These are phyloP conservation scores for Thielaviopsis punctulata DNA, from an alignment of 2,329 filamentous ascomycete species.

Conservation along the genomic window DNA sequence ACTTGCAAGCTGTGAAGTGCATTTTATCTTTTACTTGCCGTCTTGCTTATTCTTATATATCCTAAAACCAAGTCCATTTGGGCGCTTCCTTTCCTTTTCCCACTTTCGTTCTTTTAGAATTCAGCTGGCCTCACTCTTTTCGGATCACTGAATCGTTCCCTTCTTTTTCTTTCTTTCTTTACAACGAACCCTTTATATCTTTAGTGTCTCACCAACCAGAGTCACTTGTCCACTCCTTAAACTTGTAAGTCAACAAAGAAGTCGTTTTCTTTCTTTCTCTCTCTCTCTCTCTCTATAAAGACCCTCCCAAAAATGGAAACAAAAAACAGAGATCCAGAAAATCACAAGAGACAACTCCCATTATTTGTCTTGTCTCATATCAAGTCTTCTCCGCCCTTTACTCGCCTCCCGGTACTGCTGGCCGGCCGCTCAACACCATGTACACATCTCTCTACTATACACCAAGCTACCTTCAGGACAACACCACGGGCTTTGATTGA, in stretches of 20 bases:
- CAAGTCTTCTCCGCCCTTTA: not conserved
- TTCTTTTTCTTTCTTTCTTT: slow-evolving; percentile 1
- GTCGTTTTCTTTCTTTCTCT: too few relatives aligned
- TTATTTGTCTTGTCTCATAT: not conserved
- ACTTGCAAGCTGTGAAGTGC: too few relatives aligned
- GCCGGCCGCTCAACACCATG: too few relatives aligned
- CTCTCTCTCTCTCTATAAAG: not conserved
- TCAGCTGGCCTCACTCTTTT: not conserved
- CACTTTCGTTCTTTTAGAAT: not conserved
- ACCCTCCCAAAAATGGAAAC: too few relatives aligned
- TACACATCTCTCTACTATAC: too few relatives aligned
- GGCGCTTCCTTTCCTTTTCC: not conserved
- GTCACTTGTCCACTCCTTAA: not conserved
- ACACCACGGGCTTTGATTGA: not conserved
- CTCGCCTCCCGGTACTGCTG: too few relatives aligned
- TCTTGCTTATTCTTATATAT: not conserved
- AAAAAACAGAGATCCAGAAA: too few relatives aligned
- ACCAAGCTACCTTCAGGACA: too few relatives aligned
- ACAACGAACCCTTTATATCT: not conserved
- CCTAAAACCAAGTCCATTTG: not conserved
- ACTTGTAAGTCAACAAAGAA: slow-evolving; percentile 4
- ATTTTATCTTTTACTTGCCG: not conserved
- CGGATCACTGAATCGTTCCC: not conserved
- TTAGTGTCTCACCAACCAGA: not conserved
- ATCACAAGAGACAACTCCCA: too few relatives aligned